Conservation (phyloP, 441 rosid genomes). For the Sinapis alba region DNA sequence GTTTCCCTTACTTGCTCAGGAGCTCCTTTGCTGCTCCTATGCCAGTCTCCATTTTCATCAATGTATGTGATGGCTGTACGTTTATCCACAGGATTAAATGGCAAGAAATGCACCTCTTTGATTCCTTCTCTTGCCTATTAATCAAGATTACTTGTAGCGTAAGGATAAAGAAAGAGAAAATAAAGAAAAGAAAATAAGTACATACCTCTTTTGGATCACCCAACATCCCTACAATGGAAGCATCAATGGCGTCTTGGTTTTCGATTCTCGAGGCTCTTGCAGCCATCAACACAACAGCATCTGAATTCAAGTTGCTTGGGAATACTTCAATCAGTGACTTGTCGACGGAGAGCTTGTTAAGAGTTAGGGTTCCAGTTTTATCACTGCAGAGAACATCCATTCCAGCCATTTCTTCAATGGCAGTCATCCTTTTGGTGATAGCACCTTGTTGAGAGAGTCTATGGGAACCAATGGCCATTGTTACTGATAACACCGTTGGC, state of each 20-base stretch:
- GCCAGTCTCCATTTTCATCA: constrained; percentile 18
- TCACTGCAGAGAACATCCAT: constrained; percentile 67
- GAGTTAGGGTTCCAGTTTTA: too few relatives aligned
- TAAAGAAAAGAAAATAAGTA: constrained; percentile 19
- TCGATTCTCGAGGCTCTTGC: too few relatives aligned
- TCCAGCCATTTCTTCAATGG: constrained; percentile 97
- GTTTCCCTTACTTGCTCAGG: constrained; percentile 22
- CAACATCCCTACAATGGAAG: too few relatives aligned
- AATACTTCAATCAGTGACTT: too few relatives aligned
- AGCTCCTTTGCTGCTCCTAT: neutral
- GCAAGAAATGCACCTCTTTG: too few relatives aligned
- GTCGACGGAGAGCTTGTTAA: too few relatives aligned
- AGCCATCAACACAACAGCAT: too few relatives aligned
- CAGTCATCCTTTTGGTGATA: constrained; percentile 96
- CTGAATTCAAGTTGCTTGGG: too few relatives aligned
- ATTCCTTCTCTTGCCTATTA: too few relatives aligned
- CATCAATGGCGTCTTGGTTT: too few relatives aligned
- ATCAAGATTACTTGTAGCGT: too few relatives aligned
- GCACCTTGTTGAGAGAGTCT: constrained; percentile 89
- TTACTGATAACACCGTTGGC: constrained; percentile 90
- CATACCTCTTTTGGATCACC: too few relatives aligned
- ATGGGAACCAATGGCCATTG: constrained; percentile 97
- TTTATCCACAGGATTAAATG: constrained; percentile 27
- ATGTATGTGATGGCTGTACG: constrained; percentile 70
- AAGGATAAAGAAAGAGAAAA: neutral